phyloP scores from a whole-genome alignment of 495 filamentous ascomycete genomes.

The Haplographium delicatum region DNA sequence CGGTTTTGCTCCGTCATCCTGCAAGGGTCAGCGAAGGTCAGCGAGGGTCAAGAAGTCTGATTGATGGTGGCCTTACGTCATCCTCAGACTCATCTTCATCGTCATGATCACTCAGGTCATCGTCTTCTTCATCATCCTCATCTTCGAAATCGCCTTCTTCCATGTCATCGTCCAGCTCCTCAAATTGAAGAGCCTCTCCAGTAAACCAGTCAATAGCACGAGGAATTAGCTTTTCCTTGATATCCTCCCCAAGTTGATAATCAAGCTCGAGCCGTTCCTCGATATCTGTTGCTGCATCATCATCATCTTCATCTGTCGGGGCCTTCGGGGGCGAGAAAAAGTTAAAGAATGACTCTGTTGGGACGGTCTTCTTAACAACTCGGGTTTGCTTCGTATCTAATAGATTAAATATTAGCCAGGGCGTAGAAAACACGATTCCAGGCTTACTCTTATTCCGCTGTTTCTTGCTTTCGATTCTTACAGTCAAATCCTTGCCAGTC shows the following conservation, averaged over 20 bases:
- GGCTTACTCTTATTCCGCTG: constrained; percentile 97
- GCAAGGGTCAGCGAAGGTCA: constrained; percentile 19
- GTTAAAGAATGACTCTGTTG: constrained; percentile 99
- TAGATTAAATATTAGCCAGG: constrained; percentile 1
- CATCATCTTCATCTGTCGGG: constrained; percentile 67
- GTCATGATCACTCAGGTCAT: constrained; percentile 76
- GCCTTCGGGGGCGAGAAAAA: constrained; percentile 96
- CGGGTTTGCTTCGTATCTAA: constrained; percentile 97
- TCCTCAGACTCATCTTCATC: constrained; percentile 90
- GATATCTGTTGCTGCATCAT: constrained; percentile 81
- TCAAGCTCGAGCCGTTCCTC: constrained; percentile 98
- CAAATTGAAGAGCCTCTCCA: constrained; percentile 94
- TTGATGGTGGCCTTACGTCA: constrained; percentile 61
- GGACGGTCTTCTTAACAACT: constrained; percentile 97
- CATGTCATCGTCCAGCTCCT: constrained; percentile 85
- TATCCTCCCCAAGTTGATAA: constrained; percentile 98
- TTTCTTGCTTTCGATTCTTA: constrained; percentile 96
- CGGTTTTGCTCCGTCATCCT: constrained; percentile 95
- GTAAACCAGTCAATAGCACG: constrained; percentile 99
- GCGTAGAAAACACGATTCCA: not conserved
- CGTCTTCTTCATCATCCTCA: constrained; percentile 90
- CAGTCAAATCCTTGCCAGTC: constrained; percentile 83
- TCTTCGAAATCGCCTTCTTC: constrained; percentile 81
- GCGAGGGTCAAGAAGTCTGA: not conserved
- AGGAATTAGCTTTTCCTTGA: constrained; percentile 99